Evolutionary conservation across 1,284 basidiomycete species (phyloP).

Genomic region (Phellopilus nigrolimitatus): DNA sequence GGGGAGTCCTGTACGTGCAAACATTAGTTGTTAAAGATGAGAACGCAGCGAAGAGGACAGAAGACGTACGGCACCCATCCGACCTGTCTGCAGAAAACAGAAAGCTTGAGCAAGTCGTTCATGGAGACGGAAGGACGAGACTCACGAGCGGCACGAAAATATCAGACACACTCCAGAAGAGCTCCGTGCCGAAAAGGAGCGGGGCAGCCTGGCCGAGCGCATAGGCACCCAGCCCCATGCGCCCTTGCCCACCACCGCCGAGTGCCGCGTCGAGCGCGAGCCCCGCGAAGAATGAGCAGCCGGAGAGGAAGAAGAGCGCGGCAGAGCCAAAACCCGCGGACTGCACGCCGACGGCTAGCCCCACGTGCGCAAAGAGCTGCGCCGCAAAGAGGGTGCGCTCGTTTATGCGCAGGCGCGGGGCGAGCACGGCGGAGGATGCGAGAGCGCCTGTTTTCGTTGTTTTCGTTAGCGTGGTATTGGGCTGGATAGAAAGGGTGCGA

Average conservation of each 20-base stretch:
- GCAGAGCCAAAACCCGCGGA: conserved; percentile 64
- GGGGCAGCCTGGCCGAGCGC: conserved; percentile 59
- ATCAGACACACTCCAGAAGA: conserved; percentile 69
- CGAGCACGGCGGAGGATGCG: conserved; percentile 44
- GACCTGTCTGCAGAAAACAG: conserved; percentile 51
- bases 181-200: conserved; percentile 63
- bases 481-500: conserved; percentile 14
- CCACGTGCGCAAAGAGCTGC: conserved; percentile 55
- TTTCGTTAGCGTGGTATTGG: conserved; percentile 21
- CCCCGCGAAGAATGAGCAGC: conserved; percentile 47
- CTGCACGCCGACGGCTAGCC: conserved; percentile 52
- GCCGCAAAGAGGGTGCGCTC: conserved; percentile 63
- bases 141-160: conserved; percentile 90
- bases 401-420: conserved; percentile 38
- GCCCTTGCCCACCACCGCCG: conserved; percentile 27
- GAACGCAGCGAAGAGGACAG: neutral
- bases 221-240: conserved; percentile 61
- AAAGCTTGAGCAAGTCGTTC: conserved; percentile 5
- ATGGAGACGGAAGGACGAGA: conserved; percentile 13
- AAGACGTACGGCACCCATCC: conserved; percentile 50
- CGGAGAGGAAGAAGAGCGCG: conserved; percentile 58
- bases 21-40: neutral
- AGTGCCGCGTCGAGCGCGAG: conserved; percentile 36
- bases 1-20: conserved; percentile 50
- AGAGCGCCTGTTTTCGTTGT: conserved; percentile 42